Evolutionary conservation across 257 asterid genomes (phyloP).

Genomic region (Gentiana dahurica): DNA sequence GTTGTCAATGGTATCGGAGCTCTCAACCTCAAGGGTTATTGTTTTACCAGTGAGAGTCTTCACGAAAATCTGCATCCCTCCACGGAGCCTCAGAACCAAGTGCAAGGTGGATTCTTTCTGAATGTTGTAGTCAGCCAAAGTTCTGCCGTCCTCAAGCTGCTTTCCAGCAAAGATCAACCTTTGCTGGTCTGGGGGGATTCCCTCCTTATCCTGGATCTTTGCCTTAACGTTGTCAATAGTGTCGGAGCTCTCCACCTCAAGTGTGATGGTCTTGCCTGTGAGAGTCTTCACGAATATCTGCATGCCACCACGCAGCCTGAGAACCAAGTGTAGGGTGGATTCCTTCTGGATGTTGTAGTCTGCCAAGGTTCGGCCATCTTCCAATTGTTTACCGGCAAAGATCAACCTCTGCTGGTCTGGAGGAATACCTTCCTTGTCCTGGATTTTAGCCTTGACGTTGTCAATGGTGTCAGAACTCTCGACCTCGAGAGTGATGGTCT

Average conservation of each 20-base stretch:
- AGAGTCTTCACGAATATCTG: slow-evolving; percentile 35
- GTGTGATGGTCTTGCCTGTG: slow-evolving; percentile 30
- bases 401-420: slow-evolving; percentile 35
- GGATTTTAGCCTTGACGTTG: slow-evolving; percentile 28
- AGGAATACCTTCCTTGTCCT: slow-evolving; percentile 31
- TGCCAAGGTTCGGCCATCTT: slow-evolving; percentile 27
- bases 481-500: slow-evolving; percentile 26
- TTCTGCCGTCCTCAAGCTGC: slow-evolving; percentile 32
- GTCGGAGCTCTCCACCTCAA: slow-evolving; percentile 34
- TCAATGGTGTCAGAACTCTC: slow-evolving; percentile 31
- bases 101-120: slow-evolving; percentile 48
- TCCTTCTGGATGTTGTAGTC: slow-evolving; percentile 35
- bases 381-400: slow-evolving; percentile 25
- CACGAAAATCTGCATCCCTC: slow-evolving; percentile 40
- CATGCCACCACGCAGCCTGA: slow-evolving; percentile 32
- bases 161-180: slow-evolving; percentile 32
- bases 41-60: slow-evolving; percentile 45
- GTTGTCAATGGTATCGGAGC: slow-evolving; percentile 40
- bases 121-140: slow-evolving; percentile 44
- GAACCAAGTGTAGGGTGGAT: slow-evolving; percentile 30
- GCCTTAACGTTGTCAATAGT: slow-evolving; percentile 35
- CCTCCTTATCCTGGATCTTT: slow-evolving; percentile 38
- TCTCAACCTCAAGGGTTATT: slow-evolving; percentile 39
- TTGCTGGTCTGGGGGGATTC: slow-evolving; percentile 39
- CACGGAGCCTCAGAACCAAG: slow-evolving; percentile 38